Percentiles rank a stretch among this genome's conserved stretches.
phyloP scores from a whole-genome alignment of 495 filamentous ascomycete genomes.

The Letharia lupina region DNA sequence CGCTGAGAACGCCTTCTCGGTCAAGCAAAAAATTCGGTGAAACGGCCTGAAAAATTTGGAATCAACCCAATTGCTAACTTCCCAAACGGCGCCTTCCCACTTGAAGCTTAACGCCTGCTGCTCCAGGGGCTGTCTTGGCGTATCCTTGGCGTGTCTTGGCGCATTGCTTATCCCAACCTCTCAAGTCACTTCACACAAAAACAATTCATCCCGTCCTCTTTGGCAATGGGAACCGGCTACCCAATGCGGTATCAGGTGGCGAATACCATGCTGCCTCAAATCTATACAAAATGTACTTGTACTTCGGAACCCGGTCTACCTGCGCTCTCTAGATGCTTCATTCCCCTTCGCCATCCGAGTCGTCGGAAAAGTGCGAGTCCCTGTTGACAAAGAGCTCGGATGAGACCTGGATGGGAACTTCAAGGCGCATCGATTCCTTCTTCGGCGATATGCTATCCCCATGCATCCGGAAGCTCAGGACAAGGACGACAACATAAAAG shows the following conservation, averaged over 20 bases:
- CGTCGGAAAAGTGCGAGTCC: slow-evolving; percentile 5
- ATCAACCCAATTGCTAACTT: background rate
- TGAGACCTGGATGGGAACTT: background rate
- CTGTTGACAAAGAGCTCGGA: background rate
- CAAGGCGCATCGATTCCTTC: background rate
- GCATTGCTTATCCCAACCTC: background rate
- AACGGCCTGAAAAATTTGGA: background rate
- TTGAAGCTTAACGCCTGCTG: background rate
- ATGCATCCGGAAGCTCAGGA: background rate
- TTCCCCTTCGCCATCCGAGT: background rate
- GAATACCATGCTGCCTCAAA: background rate
- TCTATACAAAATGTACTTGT: background rate
- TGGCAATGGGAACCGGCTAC: background rate
- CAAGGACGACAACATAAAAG: background rate
- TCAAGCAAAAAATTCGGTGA: no score
- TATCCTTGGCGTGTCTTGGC: background rate
- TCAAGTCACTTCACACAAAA: background rate
- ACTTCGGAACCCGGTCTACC: background rate
- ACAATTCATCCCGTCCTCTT: background rate
- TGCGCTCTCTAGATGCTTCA: background rate
- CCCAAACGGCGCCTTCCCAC: background rate
- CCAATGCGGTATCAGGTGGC: background rate
- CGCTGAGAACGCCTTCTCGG: no score
- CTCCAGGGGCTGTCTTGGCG: background rate
- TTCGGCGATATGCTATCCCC: background rate